Evolutionary conservation across 2,329 filamentous ascomycete genomes (phyloP), one percentile per base, ranked within the genome.

Genomic region (Trichoderma gracile): DNA sequence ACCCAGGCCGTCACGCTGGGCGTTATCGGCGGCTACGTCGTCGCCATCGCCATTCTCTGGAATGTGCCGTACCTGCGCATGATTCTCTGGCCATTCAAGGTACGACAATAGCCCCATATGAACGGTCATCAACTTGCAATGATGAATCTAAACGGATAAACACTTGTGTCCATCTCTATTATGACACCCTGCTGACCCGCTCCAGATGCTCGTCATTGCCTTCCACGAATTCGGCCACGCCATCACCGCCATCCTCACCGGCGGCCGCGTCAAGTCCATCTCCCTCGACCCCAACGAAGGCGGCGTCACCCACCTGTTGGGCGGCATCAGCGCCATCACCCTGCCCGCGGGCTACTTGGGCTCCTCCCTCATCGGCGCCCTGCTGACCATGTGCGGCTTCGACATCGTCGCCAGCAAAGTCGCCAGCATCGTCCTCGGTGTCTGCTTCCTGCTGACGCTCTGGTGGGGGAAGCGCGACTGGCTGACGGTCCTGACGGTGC

Each of bases 151-250:
- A 27, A 27, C 27, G n/a, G n/a, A n/a, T n/a, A n/a, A n/a, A n/a
- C n/a, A n/a, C n/a, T n/a, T n/a, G n/a, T n/a, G n/a, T 27, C 27
- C 27, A 27, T 27, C 27, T 7, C 30, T 10, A 40, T 30, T 12
- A 54, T 17, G 3, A 15, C 23, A 30, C 14, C 25, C 52, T 14
- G n/a, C 52, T 62, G 49, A 60, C 49, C 21, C 27, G 5, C 5
- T 30, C 1, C 65, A 90, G 87, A 92, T 93, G 90, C 83, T 93
- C 21, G 89, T 91, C 58, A 93, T 93, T 68, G 90, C 90, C 43
- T 93, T 93, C 75, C 90, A 93, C 77, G 90, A 93, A 69, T 88
- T 93, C 72, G 86, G 89, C 14, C 90, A 93, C 76, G 90, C 90
- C 55, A 84, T 92, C 70, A 86, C 86, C 1, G 89, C 89, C 45